These are phyloP conservation scores for Saccharum hybrid DNA, from an alignment of 202 grass and related monocot species.

Conservation along the genomic window DNA sequence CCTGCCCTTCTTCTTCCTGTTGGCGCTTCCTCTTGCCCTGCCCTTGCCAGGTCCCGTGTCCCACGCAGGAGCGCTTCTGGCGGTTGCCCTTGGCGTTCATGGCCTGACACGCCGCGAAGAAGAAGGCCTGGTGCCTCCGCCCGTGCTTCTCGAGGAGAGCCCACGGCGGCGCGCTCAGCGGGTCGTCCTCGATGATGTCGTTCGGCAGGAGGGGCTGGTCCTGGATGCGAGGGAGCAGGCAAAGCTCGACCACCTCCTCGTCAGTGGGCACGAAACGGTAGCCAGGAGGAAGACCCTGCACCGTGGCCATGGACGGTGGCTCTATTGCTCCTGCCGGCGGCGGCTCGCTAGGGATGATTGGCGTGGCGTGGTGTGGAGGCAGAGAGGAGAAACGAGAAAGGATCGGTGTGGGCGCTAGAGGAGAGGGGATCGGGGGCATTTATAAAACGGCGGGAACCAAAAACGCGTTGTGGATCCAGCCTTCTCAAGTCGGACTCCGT, in stretches of 20 bases:
- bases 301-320: neutral
- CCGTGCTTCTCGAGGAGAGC: neutral
- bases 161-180: slow-evolving; percentile 1
- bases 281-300: neutral
- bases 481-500: neutral
- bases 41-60: neutral
- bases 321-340: neutral
- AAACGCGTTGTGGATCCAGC: neutral
- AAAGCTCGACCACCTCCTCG: neutral
- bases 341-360: neutral
- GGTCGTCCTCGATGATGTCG: neutral
- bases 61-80: neutral
- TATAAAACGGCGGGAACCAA: neutral
- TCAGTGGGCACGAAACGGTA: neutral
- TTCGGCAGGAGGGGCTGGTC: neutral
- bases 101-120: neutral
- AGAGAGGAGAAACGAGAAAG: too few species aligned
- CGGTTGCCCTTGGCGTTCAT: neutral
- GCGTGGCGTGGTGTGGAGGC: too few species aligned
- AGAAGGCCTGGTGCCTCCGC: neutral
- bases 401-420: too few species aligned
- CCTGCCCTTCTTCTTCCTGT: neutral
- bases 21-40: neutral
- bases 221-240: neutral
- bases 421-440: too few species aligned